Conservation (phyloP, 2,329 filamentous ascomycete genomes). For the Venturia oleaginea region DNA sequence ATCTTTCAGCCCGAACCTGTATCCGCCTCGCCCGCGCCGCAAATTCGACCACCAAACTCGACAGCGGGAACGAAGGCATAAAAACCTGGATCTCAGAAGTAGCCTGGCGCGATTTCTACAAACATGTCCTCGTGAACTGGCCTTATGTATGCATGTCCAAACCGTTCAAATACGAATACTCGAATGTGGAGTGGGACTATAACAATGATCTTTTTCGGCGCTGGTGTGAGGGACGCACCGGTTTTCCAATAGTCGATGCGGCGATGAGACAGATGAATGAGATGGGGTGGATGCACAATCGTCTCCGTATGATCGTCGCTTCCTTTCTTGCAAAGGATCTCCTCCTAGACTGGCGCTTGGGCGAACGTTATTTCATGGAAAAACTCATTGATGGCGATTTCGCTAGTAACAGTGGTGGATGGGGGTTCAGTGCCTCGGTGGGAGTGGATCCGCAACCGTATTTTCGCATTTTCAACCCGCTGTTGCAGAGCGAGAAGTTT, state of each 20-base stretch:
- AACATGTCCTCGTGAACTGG: slow-evolving; percentile 75
- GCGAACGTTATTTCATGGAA: slow-evolving; percentile 44
- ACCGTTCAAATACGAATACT: slow-evolving; percentile 75
- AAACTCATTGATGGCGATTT: slow-evolving; percentile 41
- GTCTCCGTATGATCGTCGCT: slow-evolving; percentile 41
- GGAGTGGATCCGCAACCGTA: slow-evolving; percentile 62
- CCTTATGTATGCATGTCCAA: slow-evolving; percentile 76
- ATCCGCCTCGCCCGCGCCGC: slow-evolving; percentile 52
- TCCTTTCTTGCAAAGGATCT: slow-evolving; percentile 41
- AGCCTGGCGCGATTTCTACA: slow-evolving; percentile 84
- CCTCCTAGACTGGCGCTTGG: slow-evolving; percentile 40
- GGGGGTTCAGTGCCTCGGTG: slow-evolving; percentile 55
- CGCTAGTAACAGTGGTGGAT: slow-evolving; percentile 39
- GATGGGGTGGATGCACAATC: slow-evolving; percentile 45
- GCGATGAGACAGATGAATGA: slow-evolving; percentile 42
- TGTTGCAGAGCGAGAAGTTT: slow-evolving; percentile 30
- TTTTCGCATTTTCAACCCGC: slow-evolving; percentile 41
- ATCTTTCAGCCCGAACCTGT: slow-evolving; percentile 58
- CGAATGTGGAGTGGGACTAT: slow-evolving; percentile 76
- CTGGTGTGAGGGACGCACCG: slow-evolving; percentile 68
- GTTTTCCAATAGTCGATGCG: slow-evolving; percentile 59
- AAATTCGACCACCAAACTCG: slow-evolving; percentile 55
- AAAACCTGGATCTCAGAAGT: slow-evolving; percentile 71
- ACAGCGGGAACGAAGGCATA: slow-evolving; percentile 57
- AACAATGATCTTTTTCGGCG: slow-evolving; percentile 57